Percentiles rank a stretch among this genome's conserved stretches.
Evolutionary conservation across 345 rosid genomes (phyloP).

Genomic region (Corchorus olitorius): DNA sequence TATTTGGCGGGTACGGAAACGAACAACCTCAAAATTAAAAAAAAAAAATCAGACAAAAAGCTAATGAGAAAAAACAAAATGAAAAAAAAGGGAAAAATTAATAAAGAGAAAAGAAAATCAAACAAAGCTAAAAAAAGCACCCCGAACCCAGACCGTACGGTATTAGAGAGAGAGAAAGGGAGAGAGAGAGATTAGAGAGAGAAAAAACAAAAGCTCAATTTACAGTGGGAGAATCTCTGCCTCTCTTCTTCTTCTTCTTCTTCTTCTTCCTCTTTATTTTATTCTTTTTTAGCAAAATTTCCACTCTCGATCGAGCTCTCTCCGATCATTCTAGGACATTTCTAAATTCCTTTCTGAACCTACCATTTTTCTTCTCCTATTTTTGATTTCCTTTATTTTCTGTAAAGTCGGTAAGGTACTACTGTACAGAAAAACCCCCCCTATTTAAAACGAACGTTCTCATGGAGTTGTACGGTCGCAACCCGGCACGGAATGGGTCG

Average conservation of each 20-base stretch:
- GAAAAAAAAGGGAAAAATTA: not conserved
- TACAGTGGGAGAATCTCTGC: conserved; percentile 38
- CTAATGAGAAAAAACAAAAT: not conserved
- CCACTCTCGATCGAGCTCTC: conserved; percentile 26
- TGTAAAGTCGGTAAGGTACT: conserved; percentile 28
- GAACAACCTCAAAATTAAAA: not conserved
- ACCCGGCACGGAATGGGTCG: conserved; percentile 52
- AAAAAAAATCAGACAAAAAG: not conserved
- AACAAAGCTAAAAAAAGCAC: conserved; percentile 1
- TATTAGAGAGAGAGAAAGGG: conserved; percentile 31
- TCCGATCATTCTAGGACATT: conserved; percentile 23
- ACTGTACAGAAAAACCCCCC: conserved; percentile 48
- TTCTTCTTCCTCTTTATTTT: not conserved
- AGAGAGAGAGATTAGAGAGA: conserved; percentile 31
- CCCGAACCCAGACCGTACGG: conserved; percentile 38
- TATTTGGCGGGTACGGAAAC: conserved; percentile 33
- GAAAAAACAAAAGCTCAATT: conserved; percentile 24
- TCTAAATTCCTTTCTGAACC: conserved; percentile 20
- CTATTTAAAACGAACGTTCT: conserved; percentile 9
- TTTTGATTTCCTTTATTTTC: not conserved
- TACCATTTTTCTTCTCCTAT: conserved; percentile 9
- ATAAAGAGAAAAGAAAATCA: not conserved
- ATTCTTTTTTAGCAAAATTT: not conserved
- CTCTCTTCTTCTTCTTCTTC: conserved; percentile 23
- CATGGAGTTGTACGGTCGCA: conserved; percentile 81